These are phyloP conservation scores for Colletotrichum cordylinicola DNA, from an alignment of 2,329 filamentous ascomycete genomes.

Conservation along the genomic window DNA sequence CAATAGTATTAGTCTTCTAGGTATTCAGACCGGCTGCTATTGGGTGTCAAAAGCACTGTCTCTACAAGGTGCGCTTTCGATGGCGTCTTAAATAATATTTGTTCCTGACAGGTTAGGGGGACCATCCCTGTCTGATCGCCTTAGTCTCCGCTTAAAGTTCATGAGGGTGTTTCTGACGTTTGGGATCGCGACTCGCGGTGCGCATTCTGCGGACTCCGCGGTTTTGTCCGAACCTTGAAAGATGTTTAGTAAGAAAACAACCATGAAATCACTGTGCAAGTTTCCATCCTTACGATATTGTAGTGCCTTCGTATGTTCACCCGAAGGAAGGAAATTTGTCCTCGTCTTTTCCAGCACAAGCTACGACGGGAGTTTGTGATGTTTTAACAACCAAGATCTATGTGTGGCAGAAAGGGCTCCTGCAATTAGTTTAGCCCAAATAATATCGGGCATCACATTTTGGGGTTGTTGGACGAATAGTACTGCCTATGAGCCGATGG, in stretches of 20 bases:
- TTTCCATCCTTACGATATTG: neutral
- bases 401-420: too few relatives aligned
- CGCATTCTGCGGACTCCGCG: neutral
- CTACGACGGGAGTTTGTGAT: neutral
- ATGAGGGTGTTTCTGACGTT: neutral
- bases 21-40: neutral
- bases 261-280: fast-evolving
- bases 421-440: too few relatives aligned
- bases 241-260: neutral
- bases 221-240: neutral
- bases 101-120: neutral
- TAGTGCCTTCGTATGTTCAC: neutral
- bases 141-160: neutral
- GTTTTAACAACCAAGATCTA: too few relatives aligned
- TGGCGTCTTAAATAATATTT: neutral
- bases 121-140: neutral
- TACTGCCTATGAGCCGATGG: neutral
- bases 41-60: fast-evolving
- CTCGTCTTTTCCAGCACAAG: neutral
- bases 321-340: neutral
- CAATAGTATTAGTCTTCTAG: neutral
- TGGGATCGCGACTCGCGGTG: neutral
- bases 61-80: neutral
- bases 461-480: too few relatives aligned
- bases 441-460: too few relatives aligned